Evolutionary conservation across 176 grass and related monocot genomes (phyloP), one percentile per base, ranked within the genome.

Genomic region (Secale cereale): DNA sequence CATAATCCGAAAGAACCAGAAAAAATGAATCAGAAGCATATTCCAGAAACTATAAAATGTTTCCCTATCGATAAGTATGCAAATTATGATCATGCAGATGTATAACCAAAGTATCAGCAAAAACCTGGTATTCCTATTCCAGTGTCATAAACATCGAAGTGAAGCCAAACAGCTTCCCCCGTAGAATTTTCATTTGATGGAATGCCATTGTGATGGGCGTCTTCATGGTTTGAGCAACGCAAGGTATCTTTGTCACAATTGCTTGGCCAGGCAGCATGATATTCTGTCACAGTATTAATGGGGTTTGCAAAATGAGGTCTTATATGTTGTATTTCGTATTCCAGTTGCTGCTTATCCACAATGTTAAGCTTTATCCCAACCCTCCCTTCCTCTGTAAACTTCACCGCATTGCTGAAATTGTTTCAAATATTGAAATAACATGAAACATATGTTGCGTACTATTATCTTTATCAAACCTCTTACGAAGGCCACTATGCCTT

Each of bases 81-180:
- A 81, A 14, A 33, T 23, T 17, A 61, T 65, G 4, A 10, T 4
- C 23, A 54, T 28, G 33, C 35, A 69, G n/a, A 76, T 6, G 75
- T 40, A 70, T 23, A 80, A 60, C 70, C 6, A 74, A 85, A 79
- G 81, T 87, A 59, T 37, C 26, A 77, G 37, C 23, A 72, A 84
- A 94, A 81, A 97, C 95, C 95, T 93, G 89, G 95, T 86, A 94
- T 97, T 86, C 95, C 95, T 26, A 94, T 97, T 79, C 95, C 95
- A 41, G 92, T 97, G 61, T 93, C 92, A 81, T 93, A 97, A 64
- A 97, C 91, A 65, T 90, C 84, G 14, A 85, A 97, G 9, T 66
- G 65, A 83, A 97, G 87, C 95, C 91, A 94, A 86, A 94, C 87
- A 41, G 89, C 72, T 84, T 91, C 87, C 59, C 32, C 67, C 60